Base-by-base conservation (phyloP, 2,329 filamentous ascomycete species). In the Aureobasidium lini region DNA sequence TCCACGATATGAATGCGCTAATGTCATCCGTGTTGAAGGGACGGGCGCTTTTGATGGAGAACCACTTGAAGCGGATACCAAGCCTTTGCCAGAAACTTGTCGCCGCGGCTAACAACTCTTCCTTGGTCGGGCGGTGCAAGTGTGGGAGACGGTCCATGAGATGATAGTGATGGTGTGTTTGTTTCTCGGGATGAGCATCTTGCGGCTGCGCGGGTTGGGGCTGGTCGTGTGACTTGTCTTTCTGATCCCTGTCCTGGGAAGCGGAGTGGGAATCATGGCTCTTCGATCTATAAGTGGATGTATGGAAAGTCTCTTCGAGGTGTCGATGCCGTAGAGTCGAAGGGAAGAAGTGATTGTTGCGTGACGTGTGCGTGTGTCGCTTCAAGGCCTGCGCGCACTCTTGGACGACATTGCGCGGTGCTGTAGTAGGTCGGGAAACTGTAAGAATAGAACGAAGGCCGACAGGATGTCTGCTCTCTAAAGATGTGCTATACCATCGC, bases 11-110 rank as follows among this genome's bases (percentile, higher is more conserved):
- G 63, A 99, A 93, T 4, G 94, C 94, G 47, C 91, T 89, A 79
- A 96, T 96, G 75, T 99, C 94, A 72, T 99, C 94, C 23, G 87
- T 83, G 72, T 95, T 99, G 84, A 94, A 99, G 0, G 94, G 94
- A 39, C 94, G 83, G 72, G 89, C 89, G 71, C 92, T 96, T 69
- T 92, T 82, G 67, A 99, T 99, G 2, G 94, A 95, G 67, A 94
- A 87, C 94, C 94, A 99, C 74, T 99, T 99, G 77, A 97, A 95
- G 42, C 91, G 87, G 28, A 97, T 89, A 69, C 88, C 90, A 46
- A 96, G 74, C 50, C 94, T 84, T 63, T 95, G 87, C 86, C 90
- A 94, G 72, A 97, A 96, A 1, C 92, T 92, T 23, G 86, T 96
- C 37, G 94, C 91, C 4, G 94, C 93, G 18, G 89, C 88, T 37